A percentile compares a stretch with the other conserved stretches of the same genome.
phyloP scores from a whole-genome alignment of 306 rosid species.

The Prunus mume region DNA sequence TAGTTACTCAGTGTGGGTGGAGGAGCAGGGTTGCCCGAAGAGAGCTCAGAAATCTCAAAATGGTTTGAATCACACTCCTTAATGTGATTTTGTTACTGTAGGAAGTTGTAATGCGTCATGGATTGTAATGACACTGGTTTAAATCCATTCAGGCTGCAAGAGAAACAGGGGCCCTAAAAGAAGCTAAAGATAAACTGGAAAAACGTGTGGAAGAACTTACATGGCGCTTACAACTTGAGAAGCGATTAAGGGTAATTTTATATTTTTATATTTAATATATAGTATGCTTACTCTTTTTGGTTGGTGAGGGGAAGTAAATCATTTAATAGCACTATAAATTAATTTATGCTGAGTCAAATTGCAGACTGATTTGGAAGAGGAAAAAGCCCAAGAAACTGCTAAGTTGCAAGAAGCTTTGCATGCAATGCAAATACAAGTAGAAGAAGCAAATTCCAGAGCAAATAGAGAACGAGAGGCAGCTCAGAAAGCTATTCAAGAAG shows the following conservation, averaged over 20 bases:
- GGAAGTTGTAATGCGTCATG: constrained; percentile 17
- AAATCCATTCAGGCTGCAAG: constrained; percentile 77
- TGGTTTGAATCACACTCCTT: constrained; percentile 47
- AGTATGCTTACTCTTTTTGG: constrained; percentile 19
- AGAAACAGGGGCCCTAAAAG: constrained; percentile 99
- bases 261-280: constrained; percentile 20
- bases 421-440: constrained; percentile 78
- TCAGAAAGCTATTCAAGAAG: constrained; percentile 86
- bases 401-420: constrained; percentile 80
- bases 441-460: constrained; percentile 85
- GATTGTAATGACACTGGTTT: constrained; percentile 3
- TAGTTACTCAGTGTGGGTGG: constrained; percentile 95
- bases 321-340: constrained; percentile 11
- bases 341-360: constrained; percentile 24
- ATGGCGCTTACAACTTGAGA: constrained; percentile 98
- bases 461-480: constrained; percentile 84
- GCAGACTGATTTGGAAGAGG: constrained; percentile 98
- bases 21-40: constrained; percentile 88
- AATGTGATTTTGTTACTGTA: constrained; percentile 26
- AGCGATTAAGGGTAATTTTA: constrained; percentile 76
- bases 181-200: constrained; percentile 97
- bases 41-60: constrained; percentile 93
- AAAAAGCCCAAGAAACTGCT: constrained; percentile 73
- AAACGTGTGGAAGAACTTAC: constrained; percentile 99
- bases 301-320: constrained; percentile 10